These are phyloP conservation scores for Petunia axillaris DNA, from an alignment of 257 asterid genomes.

Conservation along the genomic window DNA sequence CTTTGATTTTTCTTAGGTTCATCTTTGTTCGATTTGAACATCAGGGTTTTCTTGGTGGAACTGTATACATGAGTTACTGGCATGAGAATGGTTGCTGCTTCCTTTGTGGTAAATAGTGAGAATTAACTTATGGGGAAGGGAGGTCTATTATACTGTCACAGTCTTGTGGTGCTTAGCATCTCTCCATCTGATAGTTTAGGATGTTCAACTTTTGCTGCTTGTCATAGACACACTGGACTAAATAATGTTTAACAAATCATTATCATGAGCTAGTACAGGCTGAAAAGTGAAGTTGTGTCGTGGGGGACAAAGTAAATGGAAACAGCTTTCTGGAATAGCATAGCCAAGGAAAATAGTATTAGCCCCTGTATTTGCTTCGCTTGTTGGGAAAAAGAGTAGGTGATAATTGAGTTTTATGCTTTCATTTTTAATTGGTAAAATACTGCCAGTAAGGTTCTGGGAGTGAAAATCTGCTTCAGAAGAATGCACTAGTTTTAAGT, in stretches of 20 bases:
- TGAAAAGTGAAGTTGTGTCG: background rate
- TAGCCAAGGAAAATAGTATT: background rate
- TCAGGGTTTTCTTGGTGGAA: constrained; percentile 8
- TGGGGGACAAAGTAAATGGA: too few relatives aligned
- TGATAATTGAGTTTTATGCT: background rate
- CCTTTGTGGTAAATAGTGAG: background rate
- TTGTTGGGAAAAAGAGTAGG: background rate
- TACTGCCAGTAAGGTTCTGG: background rate
- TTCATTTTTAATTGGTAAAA: background rate
- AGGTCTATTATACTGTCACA: background rate
- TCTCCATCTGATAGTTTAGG: constrained; percentile 8
- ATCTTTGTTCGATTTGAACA: constrained; percentile 1
- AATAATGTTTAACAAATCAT: constrained; percentile 1
- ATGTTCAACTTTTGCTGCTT: background rate
- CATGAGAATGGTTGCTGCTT: background rate
- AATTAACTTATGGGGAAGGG: background rate
- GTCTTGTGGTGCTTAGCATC: background rate
- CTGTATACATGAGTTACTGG: background rate
- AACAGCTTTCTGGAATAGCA: background rate
- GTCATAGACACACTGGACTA: background rate
- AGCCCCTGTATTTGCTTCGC: background rate
- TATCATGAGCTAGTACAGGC: background rate
- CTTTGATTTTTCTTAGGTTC: background rate
- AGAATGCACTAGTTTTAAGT: background rate
- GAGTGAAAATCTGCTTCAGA: background rate